Percentiles rank a stretch among this genome's conserved stretches.
phyloP scores from a whole-genome alignment of 1,284 basidiomycete species.

The Cryptococcus floricola region DNA sequence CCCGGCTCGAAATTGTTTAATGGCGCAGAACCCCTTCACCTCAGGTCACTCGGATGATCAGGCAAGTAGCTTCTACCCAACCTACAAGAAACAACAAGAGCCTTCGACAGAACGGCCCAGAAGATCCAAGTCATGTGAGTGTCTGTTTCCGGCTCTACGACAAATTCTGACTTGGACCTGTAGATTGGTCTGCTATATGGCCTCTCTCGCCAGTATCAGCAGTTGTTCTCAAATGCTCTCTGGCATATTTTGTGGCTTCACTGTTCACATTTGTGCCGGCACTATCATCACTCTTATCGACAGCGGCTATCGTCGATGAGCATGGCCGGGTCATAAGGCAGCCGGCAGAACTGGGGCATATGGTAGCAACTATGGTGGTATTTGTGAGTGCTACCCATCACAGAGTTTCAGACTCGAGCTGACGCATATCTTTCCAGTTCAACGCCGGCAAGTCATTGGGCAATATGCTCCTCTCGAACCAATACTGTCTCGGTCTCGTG shows the following conservation, averaged over 20 bases:
- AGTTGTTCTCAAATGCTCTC: conserved; percentile 75
- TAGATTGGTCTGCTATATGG: conserved; percentile 13
- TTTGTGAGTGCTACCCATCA: too few relatives aligned
- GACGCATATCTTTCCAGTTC: conserved; percentile 31
- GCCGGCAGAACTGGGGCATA: conserved; percentile 73
- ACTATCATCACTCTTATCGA: conserved; percentile 44
- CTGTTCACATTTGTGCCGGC: conserved; percentile 83
- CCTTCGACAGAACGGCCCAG: too few relatives aligned
- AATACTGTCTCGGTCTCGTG: conserved; percentile 53
- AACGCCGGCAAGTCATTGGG: conserved; percentile 69
- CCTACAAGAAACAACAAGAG: too few relatives aligned
- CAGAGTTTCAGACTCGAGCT: too few relatives aligned
- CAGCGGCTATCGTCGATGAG: conserved; percentile 52
- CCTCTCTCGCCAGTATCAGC: conserved; percentile 26
- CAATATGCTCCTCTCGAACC: conserved; percentile 66
- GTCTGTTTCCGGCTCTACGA: too few relatives aligned
- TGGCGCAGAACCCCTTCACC: too few relatives aligned
- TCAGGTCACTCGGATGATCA: too few relatives aligned
- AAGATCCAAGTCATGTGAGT: too few relatives aligned
- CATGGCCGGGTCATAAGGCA: conserved; percentile 45
- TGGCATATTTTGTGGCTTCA: conserved; percentile 85
- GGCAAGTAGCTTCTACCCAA: too few relatives aligned
- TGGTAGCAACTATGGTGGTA: conserved; percentile 66
- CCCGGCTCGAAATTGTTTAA: too few relatives aligned
- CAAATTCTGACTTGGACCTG: too few relatives aligned